Evolutionary conservation across 345 rosid genomes (phyloP).

Genomic region (Camelina laxa): DNA sequence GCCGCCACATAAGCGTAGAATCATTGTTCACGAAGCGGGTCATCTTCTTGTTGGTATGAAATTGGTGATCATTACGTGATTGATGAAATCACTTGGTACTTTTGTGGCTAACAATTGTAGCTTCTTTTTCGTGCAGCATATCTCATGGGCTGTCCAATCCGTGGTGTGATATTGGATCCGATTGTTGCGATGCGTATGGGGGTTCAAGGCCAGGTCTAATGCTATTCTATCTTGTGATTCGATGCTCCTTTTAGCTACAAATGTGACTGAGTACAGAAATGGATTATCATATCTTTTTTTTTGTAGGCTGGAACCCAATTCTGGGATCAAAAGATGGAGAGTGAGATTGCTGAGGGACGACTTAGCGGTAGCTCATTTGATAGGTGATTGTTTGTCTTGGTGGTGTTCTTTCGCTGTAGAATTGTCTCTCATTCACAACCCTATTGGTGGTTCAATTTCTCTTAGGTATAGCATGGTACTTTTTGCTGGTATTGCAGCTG

Average conservation of each 20-base stretch:
- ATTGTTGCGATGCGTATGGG: constrained; percentile 90
- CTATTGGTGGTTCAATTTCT: constrained; percentile 32
- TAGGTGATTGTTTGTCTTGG: constrained; percentile 49
- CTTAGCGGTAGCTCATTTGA: constrained; percentile 82
- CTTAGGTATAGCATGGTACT: constrained; percentile 93
- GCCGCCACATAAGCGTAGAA: constrained; percentile 88
- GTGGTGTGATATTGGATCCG: constrained; percentile 93
- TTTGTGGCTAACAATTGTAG: constrained; percentile 13
- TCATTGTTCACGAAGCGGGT: constrained; percentile 96
- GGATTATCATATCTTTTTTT: not conserved
- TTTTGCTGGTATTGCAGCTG: constrained; percentile 97
- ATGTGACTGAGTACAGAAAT: not conserved
- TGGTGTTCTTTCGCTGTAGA: constrained; percentile 7
- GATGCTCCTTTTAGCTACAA: constrained; percentile 19
- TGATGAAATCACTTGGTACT: not conserved
- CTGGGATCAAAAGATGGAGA: constrained; percentile 93
- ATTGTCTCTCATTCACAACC: constrained; percentile 7
- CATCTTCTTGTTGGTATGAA: constrained; percentile 78
- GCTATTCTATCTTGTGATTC: constrained; percentile 2
- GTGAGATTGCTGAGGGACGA: constrained; percentile 80
- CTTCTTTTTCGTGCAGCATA: constrained; percentile 61
- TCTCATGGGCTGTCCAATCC: constrained; percentile 95
- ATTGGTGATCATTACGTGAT: not conserved
- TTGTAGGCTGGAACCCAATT: constrained; percentile 95
- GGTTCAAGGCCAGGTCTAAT: constrained; percentile 84